Evolutionary conservation across 2,329 filamentous ascomycete genomes (phyloP).

Genomic region (Stagonosporopsis tanaceti): DNA sequence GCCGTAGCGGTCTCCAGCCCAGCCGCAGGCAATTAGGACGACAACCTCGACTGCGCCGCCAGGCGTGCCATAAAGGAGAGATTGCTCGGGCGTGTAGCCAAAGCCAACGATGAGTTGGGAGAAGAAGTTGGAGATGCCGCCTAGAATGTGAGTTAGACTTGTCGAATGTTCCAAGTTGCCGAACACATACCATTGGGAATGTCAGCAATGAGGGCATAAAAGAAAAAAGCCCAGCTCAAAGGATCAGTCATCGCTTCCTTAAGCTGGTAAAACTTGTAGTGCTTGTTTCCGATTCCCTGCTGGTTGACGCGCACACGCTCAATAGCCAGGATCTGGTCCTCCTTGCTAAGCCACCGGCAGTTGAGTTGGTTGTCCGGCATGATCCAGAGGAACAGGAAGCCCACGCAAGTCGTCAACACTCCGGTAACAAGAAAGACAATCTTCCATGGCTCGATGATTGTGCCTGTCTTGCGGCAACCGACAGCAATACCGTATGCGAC

Average conservation of each 20-base stretch:
- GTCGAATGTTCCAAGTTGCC: neutral
- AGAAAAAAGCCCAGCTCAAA: slow-evolving; percentile 67
- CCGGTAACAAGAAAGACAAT: slow-evolving; percentile 61
- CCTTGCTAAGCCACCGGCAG: slow-evolving; percentile 68
- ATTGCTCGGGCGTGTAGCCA: slow-evolving; percentile 69
- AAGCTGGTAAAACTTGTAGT: slow-evolving; percentile 73
- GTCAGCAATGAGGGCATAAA: slow-evolving; percentile 64
- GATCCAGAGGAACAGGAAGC: slow-evolving; percentile 54
- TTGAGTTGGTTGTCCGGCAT: slow-evolving; percentile 69
- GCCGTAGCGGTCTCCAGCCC: slow-evolving; percentile 63
- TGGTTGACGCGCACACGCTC: slow-evolving; percentile 78
- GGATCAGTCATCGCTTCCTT: slow-evolving; percentile 66
- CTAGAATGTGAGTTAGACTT: slow-evolving; percentile 28
- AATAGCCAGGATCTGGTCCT: slow-evolving; percentile 72
- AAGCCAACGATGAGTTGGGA: slow-evolving; percentile 68
- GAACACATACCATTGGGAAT: slow-evolving; percentile 61
- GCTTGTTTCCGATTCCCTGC: slow-evolving; percentile 75
- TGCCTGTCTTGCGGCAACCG: slow-evolving; percentile 63
- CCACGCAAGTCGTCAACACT: slow-evolving; percentile 52
- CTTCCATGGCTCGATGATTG: slow-evolving; percentile 70
- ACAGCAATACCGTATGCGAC: slow-evolving; percentile 70
- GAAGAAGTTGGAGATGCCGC: slow-evolving; percentile 68
- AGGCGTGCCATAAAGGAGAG: slow-evolving; percentile 70
- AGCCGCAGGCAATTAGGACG: slow-evolving; percentile 63
- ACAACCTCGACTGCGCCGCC: slow-evolving; percentile 72